Conservation (phyloP, 192 early-diverging fungal genomes). For the Coemansia sp. region DNA sequence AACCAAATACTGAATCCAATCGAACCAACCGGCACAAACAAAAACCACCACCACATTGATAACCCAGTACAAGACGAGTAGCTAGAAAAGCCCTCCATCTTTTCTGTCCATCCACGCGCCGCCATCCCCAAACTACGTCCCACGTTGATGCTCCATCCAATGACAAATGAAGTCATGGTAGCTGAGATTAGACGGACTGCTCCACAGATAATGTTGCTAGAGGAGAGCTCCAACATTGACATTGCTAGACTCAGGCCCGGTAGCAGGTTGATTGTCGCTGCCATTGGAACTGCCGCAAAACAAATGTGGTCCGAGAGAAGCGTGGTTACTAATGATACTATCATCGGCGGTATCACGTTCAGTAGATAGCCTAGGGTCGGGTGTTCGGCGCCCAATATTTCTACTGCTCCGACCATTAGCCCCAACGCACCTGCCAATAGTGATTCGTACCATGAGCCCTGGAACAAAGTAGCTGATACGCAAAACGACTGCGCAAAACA, state of each 20-base stretch:
- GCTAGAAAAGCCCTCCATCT: slow-evolving; percentile 16
- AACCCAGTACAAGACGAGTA: slow-evolving; percentile 20
- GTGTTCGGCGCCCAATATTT: slow-evolving; percentile 58
- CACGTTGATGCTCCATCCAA: slow-evolving; percentile 68
- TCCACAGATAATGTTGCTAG: slow-evolving; percentile 82
- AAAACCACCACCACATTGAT: slow-evolving; percentile 54
- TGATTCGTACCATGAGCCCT: slow-evolving; percentile 65
- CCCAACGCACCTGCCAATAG: slow-evolving; percentile 53
- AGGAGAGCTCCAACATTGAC: slow-evolving; percentile 78
- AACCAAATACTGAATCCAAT: slow-evolving; percentile 61
- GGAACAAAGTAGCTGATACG: slow-evolving; percentile 63
- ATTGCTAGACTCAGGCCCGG: slow-evolving; percentile 76
- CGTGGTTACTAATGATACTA: slow-evolving; percentile 61
- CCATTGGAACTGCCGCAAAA: slow-evolving; percentile 61
- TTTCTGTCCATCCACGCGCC: slow-evolving; percentile 45
- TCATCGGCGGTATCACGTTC: slow-evolving; percentile 60
- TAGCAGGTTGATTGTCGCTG: slow-evolving; percentile 62
- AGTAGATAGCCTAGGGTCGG: slow-evolving; percentile 60
- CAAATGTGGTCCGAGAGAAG: slow-evolving; percentile 60
- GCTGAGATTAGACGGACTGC: slow-evolving; percentile 75
- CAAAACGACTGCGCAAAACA: slow-evolving; percentile 60
- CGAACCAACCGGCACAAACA: slow-evolving; percentile 58
- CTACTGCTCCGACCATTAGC: slow-evolving; percentile 58
- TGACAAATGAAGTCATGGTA: slow-evolving; percentile 73
- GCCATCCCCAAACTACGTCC: slow-evolving; percentile 60